Conservation (phyloP, 495 filamentous ascomycete species). For the Trichodelitschia bisporula region DNA sequence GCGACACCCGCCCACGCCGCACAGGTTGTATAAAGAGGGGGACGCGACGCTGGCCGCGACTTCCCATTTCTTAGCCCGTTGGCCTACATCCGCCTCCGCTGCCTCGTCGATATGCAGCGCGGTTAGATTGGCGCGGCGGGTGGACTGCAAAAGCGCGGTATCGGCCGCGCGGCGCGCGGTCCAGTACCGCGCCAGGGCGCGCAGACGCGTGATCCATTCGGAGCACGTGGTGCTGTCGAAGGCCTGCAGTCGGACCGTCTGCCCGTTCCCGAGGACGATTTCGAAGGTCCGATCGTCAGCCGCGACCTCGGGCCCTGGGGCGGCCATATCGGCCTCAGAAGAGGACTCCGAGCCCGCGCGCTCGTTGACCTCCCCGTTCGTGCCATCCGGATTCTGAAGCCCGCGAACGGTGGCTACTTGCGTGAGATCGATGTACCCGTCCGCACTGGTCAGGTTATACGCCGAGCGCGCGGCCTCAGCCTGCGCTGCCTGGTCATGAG, state of each 20-base stretch:
- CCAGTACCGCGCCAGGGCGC: conserved; percentile 39
- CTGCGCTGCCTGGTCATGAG: conserved; percentile 31
- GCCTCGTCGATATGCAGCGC: conserved; percentile 44
- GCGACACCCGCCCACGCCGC: conserved; percentile 37
- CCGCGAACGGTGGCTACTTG: conserved; percentile 30
- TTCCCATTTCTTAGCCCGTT: conserved; percentile 51
- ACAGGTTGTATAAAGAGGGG: conserved; percentile 44
- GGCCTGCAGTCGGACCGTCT: conserved; percentile 41
- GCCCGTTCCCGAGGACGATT: conserved; percentile 33
- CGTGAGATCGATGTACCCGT: conserved; percentile 43
- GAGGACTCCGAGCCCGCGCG: conserved; percentile 16
- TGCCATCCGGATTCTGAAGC: no score
- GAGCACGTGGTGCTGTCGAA: conserved; percentile 29
- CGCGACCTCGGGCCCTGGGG: no score
- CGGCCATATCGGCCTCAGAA: conserved; percentile 19
- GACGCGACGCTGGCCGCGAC: conserved; percentile 39
- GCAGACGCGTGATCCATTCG: conserved; percentile 40
- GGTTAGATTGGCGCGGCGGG: conserved; percentile 34
- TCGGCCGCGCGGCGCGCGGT: conserved; percentile 30
- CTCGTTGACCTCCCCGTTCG: no score
- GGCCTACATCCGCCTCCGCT: conserved; percentile 40
- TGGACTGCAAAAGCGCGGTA: conserved; percentile 26
- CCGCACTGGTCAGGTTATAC: conserved; percentile 31
- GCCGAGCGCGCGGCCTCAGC: conserved; percentile 34
- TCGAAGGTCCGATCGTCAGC: conserved; percentile 34